These are phyloP conservation scores for Suhomyces vadensis DNA, from an alignment of 805 yeast species.

Conservation along the genomic window DNA sequence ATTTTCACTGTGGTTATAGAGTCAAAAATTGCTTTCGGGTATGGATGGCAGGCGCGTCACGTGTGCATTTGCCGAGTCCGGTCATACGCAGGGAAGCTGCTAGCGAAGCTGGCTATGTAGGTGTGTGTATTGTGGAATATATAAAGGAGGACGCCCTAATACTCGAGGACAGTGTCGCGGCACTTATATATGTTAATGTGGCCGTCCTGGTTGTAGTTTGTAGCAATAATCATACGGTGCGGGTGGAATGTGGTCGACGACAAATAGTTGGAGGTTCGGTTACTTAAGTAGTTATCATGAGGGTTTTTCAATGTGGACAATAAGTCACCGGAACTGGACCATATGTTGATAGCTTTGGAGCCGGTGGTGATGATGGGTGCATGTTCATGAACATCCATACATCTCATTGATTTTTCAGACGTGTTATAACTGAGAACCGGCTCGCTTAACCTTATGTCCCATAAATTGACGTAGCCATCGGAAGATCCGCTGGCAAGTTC, in stretches of 20 bases:
- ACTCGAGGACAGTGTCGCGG: constrained; percentile 39
- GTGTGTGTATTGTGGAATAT: too few relatives aligned
- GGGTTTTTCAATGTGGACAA: constrained; percentile 61
- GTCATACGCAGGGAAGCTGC: too few relatives aligned
- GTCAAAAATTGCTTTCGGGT: too few relatives aligned
- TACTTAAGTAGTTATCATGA: constrained; percentile 44
- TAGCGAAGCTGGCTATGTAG: too few relatives aligned
- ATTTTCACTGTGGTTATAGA: too few relatives aligned
- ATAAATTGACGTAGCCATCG: constrained; percentile 79
- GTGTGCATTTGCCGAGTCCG: too few relatives aligned
- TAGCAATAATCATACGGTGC: constrained; percentile 90
- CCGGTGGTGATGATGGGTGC: constrained; percentile 95
- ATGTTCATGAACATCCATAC: constrained; percentile 88
- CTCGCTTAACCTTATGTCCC: constrained; percentile 82
- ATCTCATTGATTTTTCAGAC: constrained; percentile 52
- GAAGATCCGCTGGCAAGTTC: constrained; percentile 83
- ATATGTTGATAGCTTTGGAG: constrained; percentile 71
- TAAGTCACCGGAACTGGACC: constrained; percentile 82
- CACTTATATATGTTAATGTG: constrained; percentile 60
- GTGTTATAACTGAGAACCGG: constrained; percentile 68
- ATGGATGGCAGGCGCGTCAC: too few relatives aligned
- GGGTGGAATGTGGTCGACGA: constrained; percentile 82
- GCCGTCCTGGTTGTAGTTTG: constrained; percentile 76
- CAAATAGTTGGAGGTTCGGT: constrained; percentile 53
- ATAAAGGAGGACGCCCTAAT: too few relatives aligned